Evolutionary conservation across 2,329 filamentous ascomycete species (phyloP), one percentile per base, ranked within the genome.

Genomic region (Pseudogymnoascus sp.): DNA sequence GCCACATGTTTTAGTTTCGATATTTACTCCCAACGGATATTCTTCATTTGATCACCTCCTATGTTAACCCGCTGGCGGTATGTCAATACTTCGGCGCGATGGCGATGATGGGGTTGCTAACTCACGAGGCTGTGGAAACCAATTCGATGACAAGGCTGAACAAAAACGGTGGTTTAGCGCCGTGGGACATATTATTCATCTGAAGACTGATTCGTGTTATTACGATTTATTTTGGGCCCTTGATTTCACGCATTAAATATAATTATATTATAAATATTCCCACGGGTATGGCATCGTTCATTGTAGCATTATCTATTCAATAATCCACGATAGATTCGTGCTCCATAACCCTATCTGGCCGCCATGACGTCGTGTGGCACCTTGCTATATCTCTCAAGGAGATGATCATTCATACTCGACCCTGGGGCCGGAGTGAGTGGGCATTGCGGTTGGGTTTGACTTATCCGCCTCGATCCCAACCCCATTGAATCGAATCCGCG

Each of bases 1-100:
- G 85, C 91, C 96, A 92, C 93, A 97, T 75, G 85, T 88, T 63
- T 89, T 86, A 35, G 91, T 86, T n/a, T 87, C 81, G 9, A 83
- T 86, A 62, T 88, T 83, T 33, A 79, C 72, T 74, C 83, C 73
- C 74, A 77, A 73, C 65, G 88, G 85, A 75, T 86, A 93, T 53
- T 53, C 15, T 15, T 53, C 9, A 53, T 53, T 31, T 13, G 9
- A 56, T 7, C n/a, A 13, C 46, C 26, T 56, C n/a, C n/a, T 53
- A 53, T 53, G 46, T 31, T 53, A 31, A 53, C 29, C 46, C 46
- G 46, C 17, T 56, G n/a, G 26, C n/a, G 23, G 46, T 19, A 56
- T 31, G 29, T 33, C 7, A 56, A 56, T 31, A 33, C 46, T 56
- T 7, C n/a, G 6, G 17, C 10, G 46, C n/a, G n/a, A n/a, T n/a